phyloP scores from a whole-genome alignment of 805 yeast species.

The Suhomyces xylopsoci region DNA sequence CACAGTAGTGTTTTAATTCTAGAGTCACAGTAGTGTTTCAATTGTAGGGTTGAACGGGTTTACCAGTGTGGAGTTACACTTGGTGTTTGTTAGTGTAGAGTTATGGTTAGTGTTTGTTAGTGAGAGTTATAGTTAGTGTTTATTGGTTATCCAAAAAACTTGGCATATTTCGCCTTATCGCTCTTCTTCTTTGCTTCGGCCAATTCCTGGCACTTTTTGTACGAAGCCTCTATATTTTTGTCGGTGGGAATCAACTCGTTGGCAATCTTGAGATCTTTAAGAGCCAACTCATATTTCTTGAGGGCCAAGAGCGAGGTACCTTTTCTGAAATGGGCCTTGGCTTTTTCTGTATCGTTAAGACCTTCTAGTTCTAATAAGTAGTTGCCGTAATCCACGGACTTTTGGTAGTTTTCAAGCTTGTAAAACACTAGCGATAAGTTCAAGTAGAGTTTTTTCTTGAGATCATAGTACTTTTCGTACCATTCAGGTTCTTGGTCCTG shows the following conservation, averaged over 20 bases:
- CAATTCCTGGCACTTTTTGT: constrained; percentile 37
- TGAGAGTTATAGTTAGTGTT: too few relatives aligned
- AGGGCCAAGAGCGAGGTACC: constrained; percentile 44
- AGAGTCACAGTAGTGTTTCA: too few relatives aligned
- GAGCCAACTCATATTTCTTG: constrained; percentile 49
- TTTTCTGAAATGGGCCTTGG: constrained; percentile 58
- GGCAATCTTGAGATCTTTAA: constrained; percentile 46
- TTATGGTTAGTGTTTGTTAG: too few relatives aligned
- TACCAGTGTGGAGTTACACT: too few relatives aligned
- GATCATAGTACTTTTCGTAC: constrained; percentile 45
- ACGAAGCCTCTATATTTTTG: constrained; percentile 43
- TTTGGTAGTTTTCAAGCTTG: constrained; percentile 47
- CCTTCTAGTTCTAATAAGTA: constrained; percentile 53
- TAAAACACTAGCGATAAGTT: constrained; percentile 58
- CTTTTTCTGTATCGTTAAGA: constrained; percentile 39
- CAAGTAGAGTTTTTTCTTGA: constrained; percentile 52
- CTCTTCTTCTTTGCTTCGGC: constrained; percentile 44
- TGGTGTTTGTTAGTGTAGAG: too few relatives aligned
- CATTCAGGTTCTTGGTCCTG: constrained; percentile 56
- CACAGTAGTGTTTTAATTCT: too few relatives aligned
- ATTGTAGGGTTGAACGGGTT: too few relatives aligned
- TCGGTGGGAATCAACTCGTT: constrained; percentile 47
- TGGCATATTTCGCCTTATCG: constrained; percentile 56
- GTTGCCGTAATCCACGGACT: constrained; percentile 51
- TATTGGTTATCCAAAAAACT: constrained; percentile 49